Evolutionary conservation across 495 filamentous ascomycete species (phyloP), one percentile per base, ranked within the genome.

Genomic region (Chaetomidium leptoderma): DNA sequence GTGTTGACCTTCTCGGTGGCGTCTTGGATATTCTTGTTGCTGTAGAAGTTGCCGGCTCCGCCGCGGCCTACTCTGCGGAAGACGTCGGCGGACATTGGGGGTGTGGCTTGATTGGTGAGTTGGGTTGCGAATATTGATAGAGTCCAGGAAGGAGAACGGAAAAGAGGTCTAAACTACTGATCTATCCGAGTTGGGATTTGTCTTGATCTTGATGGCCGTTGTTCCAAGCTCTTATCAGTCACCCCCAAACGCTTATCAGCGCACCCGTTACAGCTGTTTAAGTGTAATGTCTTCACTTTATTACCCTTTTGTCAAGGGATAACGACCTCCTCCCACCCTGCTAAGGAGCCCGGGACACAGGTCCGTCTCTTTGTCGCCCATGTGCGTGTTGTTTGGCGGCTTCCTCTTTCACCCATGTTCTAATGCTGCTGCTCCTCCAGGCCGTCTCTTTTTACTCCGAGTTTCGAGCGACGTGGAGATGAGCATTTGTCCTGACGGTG

Each of bases 31-130:
- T 84, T 78, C 63, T 78, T 72, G 53, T 80, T 73, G 63, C 71
- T 75, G 52, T 78, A 78, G 66, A 81, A 86, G 67, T 88, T 87
- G 33, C 83, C 84, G 2, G 83, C 83, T 35, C 84, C 85, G 32
- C 85, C 85, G 30, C 84, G 70, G 48, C 71, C 71, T 7, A 72
- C 65, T n/a, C 63, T 55, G 50, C 70, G 60, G 51, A 66, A 70
- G 33, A 63, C 65, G n/a, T 72, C 66, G 32, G 61, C 27, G 11
- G 67, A 61, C 63, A 64, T 67, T 23, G 24, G 9, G 43, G 7
- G 11, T 24, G 48, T 39, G 11, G 29, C 4, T 17, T 27, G 35
- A 35, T 39, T 29, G 49, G 14, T 27, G 21, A 11, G 26, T 30
- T n/a, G 16, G 14, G 29, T 6, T 29, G 26, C 5, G 14, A 35